phyloP scores from a whole-genome alignment of 2,329 filamentous ascomycete species.

The Fusarium multiceps region DNA sequence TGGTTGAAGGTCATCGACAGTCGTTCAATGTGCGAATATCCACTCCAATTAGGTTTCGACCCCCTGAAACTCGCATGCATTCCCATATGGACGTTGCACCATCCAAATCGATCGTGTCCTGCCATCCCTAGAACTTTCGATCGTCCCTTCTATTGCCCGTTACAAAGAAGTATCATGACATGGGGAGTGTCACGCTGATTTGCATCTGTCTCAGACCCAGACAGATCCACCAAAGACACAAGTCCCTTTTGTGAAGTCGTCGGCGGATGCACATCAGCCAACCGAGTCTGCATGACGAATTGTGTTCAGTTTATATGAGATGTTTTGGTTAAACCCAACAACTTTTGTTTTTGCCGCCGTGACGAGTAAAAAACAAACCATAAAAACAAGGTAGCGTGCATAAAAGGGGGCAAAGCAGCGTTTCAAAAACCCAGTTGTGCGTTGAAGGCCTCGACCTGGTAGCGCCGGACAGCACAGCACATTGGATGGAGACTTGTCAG shows the following conservation, averaged over 20 bases:
- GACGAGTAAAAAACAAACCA: conserved; percentile 4
- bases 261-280: conserved; percentile 5
- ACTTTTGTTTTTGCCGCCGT: conserved; percentile 4
- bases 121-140: conserved; percentile 25
- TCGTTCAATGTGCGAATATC: background rate
- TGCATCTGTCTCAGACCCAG: conserved; percentile 23
- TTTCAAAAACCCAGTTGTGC: conserved; percentile 26
- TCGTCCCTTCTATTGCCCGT: conserved; percentile 25
- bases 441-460: conserved; percentile 29
- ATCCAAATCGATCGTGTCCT: conserved; percentile 20
- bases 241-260: background rate
- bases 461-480: conserved; percentile 31
- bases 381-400: conserved; percentile 9
- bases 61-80: conserved; percentile 41
- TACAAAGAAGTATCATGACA: conserved; percentile 10
- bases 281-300: conserved; percentile 20
- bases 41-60: conserved; percentile 18
- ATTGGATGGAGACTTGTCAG: conserved; percentile 2
- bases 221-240: conserved; percentile 7
- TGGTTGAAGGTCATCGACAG: background rate
- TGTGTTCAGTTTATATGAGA: conserved; percentile 8
- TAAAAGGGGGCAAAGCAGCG: conserved; percentile 18
- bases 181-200: conserved; percentile 10
- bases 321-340: background rate
- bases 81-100: conserved; percentile 15